These are phyloP conservation scores for Pythium chondricola DNA, from an alignment of 352 stramenopile genomes.

Conservation along the genomic window DNA sequence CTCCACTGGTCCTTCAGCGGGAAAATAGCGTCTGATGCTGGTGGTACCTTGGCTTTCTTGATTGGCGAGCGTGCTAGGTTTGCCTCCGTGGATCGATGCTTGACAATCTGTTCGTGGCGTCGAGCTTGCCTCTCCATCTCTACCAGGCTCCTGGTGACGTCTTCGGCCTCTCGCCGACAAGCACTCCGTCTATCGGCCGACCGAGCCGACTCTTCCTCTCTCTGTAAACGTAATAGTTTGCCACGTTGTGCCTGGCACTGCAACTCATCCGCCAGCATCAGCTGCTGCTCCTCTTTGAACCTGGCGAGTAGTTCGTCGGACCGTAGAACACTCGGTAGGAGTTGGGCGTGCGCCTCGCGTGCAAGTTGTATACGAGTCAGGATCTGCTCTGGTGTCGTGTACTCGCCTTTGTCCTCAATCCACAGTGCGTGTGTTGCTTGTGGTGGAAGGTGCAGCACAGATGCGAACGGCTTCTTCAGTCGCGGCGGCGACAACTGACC, in stretches of 20 bases:
- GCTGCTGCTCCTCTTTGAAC: constrained; percentile 2
- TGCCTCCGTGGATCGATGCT: too few species aligned
- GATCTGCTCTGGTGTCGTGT: constrained; percentile 32
- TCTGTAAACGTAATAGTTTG: constrained; percentile 9
- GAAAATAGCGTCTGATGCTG: too few species aligned
- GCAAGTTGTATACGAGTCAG: constrained; percentile 23
- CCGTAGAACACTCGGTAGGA: not conserved
- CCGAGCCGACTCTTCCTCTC: not conserved
- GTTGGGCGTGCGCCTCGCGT: constrained; percentile 8
- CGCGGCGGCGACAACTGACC: not conserved
- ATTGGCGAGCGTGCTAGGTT: constrained; percentile 11
- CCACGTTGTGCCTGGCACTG: constrained; percentile 15
- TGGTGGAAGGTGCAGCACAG: not conserved
- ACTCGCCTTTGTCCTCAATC: constrained; percentile 18
- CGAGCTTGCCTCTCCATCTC: too few species aligned
- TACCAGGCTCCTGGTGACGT: too few species aligned
- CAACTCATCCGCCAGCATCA: constrained; percentile 6
- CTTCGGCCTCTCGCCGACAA: constrained; percentile 1
- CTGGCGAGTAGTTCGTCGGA: not conserved
- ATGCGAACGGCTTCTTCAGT: not conserved
- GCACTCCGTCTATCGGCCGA: constrained; percentile 1
- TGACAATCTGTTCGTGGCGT: too few species aligned
- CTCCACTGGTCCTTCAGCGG: constrained; percentile 3
- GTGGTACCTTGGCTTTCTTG: not conserved
- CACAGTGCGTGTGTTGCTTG: constrained; percentile 13